Conservation (phyloP, 306 rosid species). For the Aeschynomene evenia region DNA sequence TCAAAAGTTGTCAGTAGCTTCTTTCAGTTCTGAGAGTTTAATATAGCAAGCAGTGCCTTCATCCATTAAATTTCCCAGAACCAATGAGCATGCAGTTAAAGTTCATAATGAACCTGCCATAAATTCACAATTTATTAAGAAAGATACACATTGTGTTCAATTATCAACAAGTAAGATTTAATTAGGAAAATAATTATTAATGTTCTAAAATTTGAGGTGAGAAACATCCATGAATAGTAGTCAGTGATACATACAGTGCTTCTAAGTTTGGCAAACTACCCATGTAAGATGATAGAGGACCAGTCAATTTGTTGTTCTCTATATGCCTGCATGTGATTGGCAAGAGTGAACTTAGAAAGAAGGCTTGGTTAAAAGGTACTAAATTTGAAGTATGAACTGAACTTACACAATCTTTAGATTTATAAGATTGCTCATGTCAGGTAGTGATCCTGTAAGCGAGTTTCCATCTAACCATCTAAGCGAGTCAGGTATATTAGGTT, state of each 20-base stretch:
- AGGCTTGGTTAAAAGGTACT: background rate
- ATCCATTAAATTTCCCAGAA: conserved; percentile 53
- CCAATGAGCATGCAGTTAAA: conserved; percentile 48
- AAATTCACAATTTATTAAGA: conserved; percentile 28
- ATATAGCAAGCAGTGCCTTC: conserved; percentile 71
- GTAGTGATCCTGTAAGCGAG: conserved; percentile 61
- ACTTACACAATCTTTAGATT: conserved; percentile 78
- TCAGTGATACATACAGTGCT: conserved; percentile 68
- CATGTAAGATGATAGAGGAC: conserved; percentile 66
- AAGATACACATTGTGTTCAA: background rate
- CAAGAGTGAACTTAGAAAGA: background rate
- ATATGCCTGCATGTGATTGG: conserved; percentile 64
- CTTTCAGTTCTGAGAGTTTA: conserved; percentile 61
- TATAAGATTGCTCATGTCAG: conserved; percentile 72
- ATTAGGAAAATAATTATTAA: background rate
- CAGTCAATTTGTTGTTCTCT: conserved; percentile 75
- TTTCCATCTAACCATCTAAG: conserved; percentile 79
- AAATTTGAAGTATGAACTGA: conserved; percentile 18
- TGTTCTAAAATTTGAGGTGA: background rate
- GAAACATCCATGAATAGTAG: conserved; percentile 15
- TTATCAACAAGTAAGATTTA: background rate
- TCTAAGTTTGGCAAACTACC: conserved; percentile 66
- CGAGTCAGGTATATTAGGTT: conserved; percentile 53
- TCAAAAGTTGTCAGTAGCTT: conserved; percentile 61
- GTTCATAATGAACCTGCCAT: conserved; percentile 73